Evolutionary conservation across 108 stramenopile species (phyloP), one percentile per base, ranked within the genome.

Genomic region (Stephanodiscus minutulus): DNA sequence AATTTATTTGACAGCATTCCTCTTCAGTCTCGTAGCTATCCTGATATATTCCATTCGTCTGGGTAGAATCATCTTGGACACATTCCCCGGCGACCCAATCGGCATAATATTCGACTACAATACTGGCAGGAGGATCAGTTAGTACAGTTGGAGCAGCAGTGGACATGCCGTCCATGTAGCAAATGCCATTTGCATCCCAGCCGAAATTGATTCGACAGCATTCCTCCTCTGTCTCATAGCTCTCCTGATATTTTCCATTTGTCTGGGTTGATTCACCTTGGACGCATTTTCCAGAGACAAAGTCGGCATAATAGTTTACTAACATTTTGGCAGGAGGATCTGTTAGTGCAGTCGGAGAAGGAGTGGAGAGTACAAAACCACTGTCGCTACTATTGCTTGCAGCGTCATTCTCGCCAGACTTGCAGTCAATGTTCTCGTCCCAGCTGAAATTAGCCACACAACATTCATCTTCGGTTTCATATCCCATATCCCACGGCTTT

Each of bases 381-480:
- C 12, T 37, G 25, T 36, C 57, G 2, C 12, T 1, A 13, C 28
- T 15, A 58, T 29, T 39, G 36, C 37, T 39, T 3, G 1, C 55
- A 27, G 25, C 24, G 10, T 36, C 66, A 56, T 43, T 41, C 20
- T 37, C 18, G 1, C 33, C 57, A 27, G 57, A 17, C 12, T 36
- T 22, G 55, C 66, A 68, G 39, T 39, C 66, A 18, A 41, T 37
- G 11, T 57, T 39, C 35, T 22, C 12, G 11, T 56, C 66, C n/a
- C 66, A 15, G n/a, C 61, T 20, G 37, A 76, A 65, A 33, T 76
- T 68, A n/a, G 50, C 67, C 0, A 20, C 49, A 46, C 66, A 66
- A 54, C 74, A 76, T 41, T 68, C 61, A 46, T 54, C 41, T 18
- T 61, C 49, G 27, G 61, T 46, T 22, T 68, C 67, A 25, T 68